phyloP scores from a whole-genome alignment of 257 asterid genomes.

The Forsythia suspensa region DNA sequence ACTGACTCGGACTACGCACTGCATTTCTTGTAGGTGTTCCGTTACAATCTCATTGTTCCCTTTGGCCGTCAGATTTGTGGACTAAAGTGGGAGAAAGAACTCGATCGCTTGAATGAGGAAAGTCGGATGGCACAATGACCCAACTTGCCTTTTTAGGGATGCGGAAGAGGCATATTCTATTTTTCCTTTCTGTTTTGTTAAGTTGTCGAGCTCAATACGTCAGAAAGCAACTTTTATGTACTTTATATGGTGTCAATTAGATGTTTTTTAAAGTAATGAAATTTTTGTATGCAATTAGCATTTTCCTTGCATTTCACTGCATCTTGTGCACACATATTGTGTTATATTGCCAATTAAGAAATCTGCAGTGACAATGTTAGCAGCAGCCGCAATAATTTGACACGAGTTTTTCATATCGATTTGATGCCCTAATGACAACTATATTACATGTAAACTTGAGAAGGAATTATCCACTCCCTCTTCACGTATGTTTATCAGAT shows the following conservation, averaged over 20 bases:
- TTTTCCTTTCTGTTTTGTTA: neutral
- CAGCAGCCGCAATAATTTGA: too few species aligned
- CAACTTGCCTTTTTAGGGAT: neutral
- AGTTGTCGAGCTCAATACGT: neutral
- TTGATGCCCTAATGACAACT: too few species aligned
- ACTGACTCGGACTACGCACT: neutral
- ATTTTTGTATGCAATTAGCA: neutral
- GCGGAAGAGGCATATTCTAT: neutral
- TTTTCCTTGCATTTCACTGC: neutral
- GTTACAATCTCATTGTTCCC: conserved; percentile 82
- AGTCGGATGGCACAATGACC: conserved; percentile 32
- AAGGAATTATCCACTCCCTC: too few species aligned
- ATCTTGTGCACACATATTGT: too few species aligned
- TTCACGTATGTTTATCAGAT: too few species aligned
- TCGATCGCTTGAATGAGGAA: conserved; percentile 56
- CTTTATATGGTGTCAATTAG: neutral
- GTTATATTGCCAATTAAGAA: too few species aligned
- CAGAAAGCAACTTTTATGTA: neutral
- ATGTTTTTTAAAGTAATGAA: neutral
- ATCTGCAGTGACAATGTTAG: too few species aligned
- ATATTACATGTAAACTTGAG: too few species aligned
- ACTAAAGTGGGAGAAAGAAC: conserved; percentile 83
- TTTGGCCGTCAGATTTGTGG: conserved; percentile 86
- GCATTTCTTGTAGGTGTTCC: conserved; percentile 54
- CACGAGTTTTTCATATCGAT: too few species aligned